These are phyloP conservation scores for Penicillium cinerascens DNA, from an alignment of 495 filamentous ascomycete species.

Conservation along the genomic window DNA sequence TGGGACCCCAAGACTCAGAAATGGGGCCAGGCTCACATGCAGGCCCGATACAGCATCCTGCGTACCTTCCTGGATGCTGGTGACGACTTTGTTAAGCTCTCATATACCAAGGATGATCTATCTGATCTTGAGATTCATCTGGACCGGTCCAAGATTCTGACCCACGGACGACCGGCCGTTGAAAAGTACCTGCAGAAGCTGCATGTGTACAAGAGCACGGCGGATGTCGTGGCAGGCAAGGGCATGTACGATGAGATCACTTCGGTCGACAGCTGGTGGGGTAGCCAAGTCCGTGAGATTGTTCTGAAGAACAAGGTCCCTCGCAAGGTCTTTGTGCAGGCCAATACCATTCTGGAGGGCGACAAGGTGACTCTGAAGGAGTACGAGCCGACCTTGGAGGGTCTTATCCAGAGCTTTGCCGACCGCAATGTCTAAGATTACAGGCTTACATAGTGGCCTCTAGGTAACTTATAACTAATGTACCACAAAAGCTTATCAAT, in stretches of 20 bases:
- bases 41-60: constrained; percentile 89
- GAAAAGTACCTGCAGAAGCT: constrained; percentile 87
- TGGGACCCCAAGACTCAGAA: constrained; percentile 84
- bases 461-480: not conserved
- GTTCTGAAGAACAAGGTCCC: constrained; percentile 86
- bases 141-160: constrained; percentile 79
- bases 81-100: constrained; percentile 75
- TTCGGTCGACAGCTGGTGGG: constrained; percentile 76
- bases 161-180: constrained; percentile 66
- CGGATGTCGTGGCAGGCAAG: constrained; percentile 70
- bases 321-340: constrained; percentile 93
- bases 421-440: constrained; percentile 63
- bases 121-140: constrained; percentile 76
- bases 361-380: constrained; percentile 78
- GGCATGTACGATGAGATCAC: constrained; percentile 82
- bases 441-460: not conserved
- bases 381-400: constrained; percentile 82
- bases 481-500: not conserved
- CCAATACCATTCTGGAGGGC: constrained; percentile 74
- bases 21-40: constrained; percentile 94
- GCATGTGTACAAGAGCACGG: constrained; percentile 89
- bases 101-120: constrained; percentile 69
- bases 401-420: constrained; percentile 86
- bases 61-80: constrained; percentile 83
- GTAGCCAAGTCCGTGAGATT: constrained; percentile 66